Evolutionary conservation across 805 yeast genomes (phyloP).

Genomic region (Torulaspora indica): DNA sequence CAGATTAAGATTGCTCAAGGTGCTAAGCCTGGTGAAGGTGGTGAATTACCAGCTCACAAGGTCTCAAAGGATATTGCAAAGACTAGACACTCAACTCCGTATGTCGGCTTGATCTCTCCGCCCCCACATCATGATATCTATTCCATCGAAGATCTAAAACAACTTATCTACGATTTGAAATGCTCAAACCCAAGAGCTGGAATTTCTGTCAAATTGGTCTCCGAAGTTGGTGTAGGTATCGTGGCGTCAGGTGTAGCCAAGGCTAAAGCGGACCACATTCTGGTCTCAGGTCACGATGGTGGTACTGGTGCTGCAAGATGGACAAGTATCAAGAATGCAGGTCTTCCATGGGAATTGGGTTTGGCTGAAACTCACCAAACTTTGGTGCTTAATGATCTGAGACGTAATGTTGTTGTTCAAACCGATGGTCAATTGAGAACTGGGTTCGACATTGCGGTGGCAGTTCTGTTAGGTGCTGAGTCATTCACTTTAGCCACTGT

Average conservation of each 20-base stretch:
- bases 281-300: constrained; percentile 97
- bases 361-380: constrained; percentile 98
- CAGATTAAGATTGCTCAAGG: constrained; percentile 99
- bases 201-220: constrained; percentile 91
- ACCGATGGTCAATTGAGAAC: constrained; percentile 98
- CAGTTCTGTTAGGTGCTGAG: constrained; percentile 94
- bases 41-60: constrained; percentile 94
- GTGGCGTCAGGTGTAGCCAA: constrained; percentile 99
- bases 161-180: constrained; percentile 91
- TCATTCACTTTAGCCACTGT: constrained; percentile 98
- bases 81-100: constrained; percentile 94
- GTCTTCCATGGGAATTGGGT: constrained; percentile 98
- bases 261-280: constrained; percentile 95
- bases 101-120: constrained; percentile 95
- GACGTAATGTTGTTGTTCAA: constrained; percentile 93
- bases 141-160: constrained; percentile 96
- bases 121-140: constrained; percentile 99
- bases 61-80: constrained; percentile 84
- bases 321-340: constrained; percentile 96
- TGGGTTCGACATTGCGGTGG: constrained; percentile 95
- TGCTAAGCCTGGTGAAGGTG: constrained; percentile 99
- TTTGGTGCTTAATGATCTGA: constrained; percentile 85
- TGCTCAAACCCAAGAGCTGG: constrained; percentile 97
- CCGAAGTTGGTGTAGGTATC: constrained; percentile 98
- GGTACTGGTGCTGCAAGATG: constrained; percentile 99